Percentiles rank a stretch among this genome's conserved stretches.
phyloP scores from a whole-genome alignment of 768 basidiomycete species.

The Hypholoma fasciculare region DNA sequence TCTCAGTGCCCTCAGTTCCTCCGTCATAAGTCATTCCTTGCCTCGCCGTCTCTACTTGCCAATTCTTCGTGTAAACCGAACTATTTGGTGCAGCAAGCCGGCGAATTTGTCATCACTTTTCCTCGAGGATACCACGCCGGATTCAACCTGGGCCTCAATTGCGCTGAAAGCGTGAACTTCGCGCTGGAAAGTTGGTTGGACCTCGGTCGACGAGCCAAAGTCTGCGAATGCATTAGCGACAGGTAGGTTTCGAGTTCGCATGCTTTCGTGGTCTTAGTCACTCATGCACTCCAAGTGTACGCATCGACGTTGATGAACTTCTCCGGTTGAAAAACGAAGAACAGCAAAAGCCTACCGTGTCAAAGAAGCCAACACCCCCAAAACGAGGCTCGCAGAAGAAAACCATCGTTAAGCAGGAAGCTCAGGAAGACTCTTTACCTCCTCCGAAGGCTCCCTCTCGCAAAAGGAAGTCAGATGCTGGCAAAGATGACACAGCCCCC shows the following conservation, averaged over 20 bases:
- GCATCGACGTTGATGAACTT: slow-evolving; percentile 90
- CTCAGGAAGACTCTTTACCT: slow-evolving; percentile 12
- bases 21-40: slow-evolving; percentile 94
- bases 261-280: not conserved
- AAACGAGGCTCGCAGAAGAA: slow-evolving; percentile 22
- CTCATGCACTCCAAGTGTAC: slow-evolving; percentile 59
- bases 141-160: slow-evolving; percentile 95
- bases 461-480: slow-evolving; percentile 41
- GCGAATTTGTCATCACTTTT: slow-evolving; percentile 96
- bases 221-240: slow-evolving; percentile 70
- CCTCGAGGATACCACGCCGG: slow-evolving; percentile 96
- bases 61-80: slow-evolving; percentile 83
- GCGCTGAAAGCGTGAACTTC: slow-evolving; percentile 97
- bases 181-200: slow-evolving; percentile 95
- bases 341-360: slow-evolving; percentile 4
- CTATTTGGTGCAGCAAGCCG: slow-evolving; percentile 85
- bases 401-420: slow-evolving; percentile 24
- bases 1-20: slow-evolving; percentile 90
- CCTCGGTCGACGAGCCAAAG: slow-evolving; percentile 77
- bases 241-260: slow-evolving; percentile 46
- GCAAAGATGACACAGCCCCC: slow-evolving; percentile 26
- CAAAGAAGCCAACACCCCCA: slow-evolving; percentile 10
- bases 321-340: slow-evolving; percentile 66
- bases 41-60: slow-evolving; percentile 81
- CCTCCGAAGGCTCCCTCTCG: slow-evolving; percentile 33